phyloP scores from a whole-genome alignment of 495 filamentous ascomycete species.

The Neurospora sp. region DNA sequence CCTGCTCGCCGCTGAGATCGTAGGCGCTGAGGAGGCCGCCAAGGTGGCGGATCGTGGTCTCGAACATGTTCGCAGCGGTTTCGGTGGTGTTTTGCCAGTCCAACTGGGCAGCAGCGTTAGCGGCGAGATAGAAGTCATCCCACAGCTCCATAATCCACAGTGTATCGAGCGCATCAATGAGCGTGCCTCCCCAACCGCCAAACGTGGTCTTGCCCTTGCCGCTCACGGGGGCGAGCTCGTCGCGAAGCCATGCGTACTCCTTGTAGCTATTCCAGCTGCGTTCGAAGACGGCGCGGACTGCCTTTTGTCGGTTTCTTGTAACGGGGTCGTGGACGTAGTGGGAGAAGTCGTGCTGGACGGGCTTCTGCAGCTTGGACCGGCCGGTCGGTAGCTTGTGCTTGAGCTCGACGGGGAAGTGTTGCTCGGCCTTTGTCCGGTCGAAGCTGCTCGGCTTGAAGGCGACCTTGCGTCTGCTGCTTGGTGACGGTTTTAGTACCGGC shows the following conservation, averaged over 20 bases:
- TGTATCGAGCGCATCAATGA: constrained; percentile 71
- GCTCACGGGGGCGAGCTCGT: constrained; percentile 61
- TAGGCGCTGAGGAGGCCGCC: constrained; percentile 69
- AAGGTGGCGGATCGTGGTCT: constrained; percentile 64
- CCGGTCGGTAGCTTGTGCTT: constrained; percentile 55
- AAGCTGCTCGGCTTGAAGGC: constrained; percentile 19
- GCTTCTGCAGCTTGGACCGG: constrained; percentile 45
- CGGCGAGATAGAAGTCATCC: constrained; percentile 67
- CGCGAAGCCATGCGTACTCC: constrained; percentile 61
- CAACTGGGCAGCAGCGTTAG: constrained; percentile 52
- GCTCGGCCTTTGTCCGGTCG: constrained; percentile 49
- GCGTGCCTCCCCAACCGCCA: constrained; percentile 73
- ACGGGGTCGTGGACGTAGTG: constrained; percentile 46
- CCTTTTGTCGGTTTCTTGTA: constrained; percentile 32
- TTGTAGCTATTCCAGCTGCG: constrained; percentile 72
- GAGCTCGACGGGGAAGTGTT: constrained; percentile 50
- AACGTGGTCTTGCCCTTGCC: constrained; percentile 52
- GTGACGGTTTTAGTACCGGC: not conserved
- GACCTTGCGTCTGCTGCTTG: not conserved
- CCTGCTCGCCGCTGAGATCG: constrained; percentile 54
- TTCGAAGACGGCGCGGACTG: constrained; percentile 57
- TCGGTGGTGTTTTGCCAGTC: constrained; percentile 60
- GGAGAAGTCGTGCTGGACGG: constrained; percentile 54
- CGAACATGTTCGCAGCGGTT: constrained; percentile 51
- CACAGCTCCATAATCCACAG: constrained; percentile 77